A percentile compares a stretch with the other conserved stretches of the same genome.
Conservation (phyloP, 139 green algal genomes). For the Ulvella scutata region DNA sequence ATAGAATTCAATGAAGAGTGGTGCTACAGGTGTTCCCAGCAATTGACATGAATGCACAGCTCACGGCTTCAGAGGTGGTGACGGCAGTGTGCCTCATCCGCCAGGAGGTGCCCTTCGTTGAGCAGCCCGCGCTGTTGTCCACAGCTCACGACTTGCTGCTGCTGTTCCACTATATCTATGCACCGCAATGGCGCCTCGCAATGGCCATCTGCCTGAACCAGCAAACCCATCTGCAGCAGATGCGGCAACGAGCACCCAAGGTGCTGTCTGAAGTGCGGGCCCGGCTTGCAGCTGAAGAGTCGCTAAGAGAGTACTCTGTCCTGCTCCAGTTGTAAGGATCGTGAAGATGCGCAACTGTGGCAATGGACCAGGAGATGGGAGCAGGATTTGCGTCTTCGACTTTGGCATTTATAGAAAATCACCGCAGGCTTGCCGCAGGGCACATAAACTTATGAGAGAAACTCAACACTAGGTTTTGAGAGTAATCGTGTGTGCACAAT, state of each 20-base stretch:
- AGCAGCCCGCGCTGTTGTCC: not conserved
- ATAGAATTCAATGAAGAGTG: too few species aligned
- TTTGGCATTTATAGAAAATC: too few species aligned
- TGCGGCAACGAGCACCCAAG: not conserved
- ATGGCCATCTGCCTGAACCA: not conserved
- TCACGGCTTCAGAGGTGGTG: not conserved
- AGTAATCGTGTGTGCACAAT: too few species aligned
- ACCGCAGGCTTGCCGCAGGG: too few species aligned
- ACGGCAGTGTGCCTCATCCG: not conserved
- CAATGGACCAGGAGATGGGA: too few species aligned
- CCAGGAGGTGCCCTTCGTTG: not conserved
- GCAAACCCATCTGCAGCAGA: not conserved
- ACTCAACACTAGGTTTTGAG: too few species aligned
- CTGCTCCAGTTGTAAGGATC: too few species aligned
- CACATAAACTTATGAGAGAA: too few species aligned
- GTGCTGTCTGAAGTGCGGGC: not conserved
- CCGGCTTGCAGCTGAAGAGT: not conserved
- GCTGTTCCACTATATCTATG: constrained; percentile 1
- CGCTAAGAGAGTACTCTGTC: not conserved
- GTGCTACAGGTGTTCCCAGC: not conserved
- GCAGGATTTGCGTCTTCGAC: too few species aligned
- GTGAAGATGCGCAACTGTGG: too few species aligned
- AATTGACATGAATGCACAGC: not conserved
- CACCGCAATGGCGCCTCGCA: not conserved
- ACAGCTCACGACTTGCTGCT: not conserved